Percentiles rank a stretch among this genome's conserved stretches.
These are phyloP conservation scores for Sequoiadendron giganteum DNA, from an alignment of 75 land plant genomes.

Conservation along the genomic window DNA sequence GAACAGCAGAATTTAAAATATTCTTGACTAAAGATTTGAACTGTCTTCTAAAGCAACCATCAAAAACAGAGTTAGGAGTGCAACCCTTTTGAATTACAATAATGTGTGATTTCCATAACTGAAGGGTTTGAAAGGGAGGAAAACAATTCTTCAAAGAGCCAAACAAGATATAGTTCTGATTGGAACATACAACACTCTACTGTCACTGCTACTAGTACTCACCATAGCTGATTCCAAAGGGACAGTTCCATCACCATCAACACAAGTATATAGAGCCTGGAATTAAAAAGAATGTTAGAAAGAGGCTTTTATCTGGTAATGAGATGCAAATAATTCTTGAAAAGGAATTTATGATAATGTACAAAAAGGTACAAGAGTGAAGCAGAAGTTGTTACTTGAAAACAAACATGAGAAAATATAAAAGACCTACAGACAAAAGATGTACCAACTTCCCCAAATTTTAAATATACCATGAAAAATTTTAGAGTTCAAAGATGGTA, in stretches of 20 bases:
- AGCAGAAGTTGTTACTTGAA: neutral
- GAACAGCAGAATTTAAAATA: neutral
- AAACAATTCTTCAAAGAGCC: neutral
- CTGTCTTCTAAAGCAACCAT: neutral
- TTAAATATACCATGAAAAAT: neutral
- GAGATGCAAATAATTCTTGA: constrained; percentile 1
- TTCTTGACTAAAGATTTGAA: neutral
- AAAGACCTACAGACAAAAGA: neutral
- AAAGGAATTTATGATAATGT: neutral
- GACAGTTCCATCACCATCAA: constrained; percentile 98
- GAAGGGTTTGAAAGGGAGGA: neutral
- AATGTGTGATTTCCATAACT: neutral
- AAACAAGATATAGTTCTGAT: neutral
- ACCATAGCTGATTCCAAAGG: constrained; percentile 94
- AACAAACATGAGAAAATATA: neutral
- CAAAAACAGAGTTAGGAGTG: neutral
- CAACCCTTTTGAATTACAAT: neutral
- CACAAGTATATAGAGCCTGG: constrained; percentile 78
- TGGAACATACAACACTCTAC: neutral
- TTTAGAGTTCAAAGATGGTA: neutral
- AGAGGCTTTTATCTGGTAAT: neutral
- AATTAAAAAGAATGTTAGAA: neutral
- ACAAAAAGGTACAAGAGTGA: neutral
- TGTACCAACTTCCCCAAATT: neutral
- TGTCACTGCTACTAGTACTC: neutral